Conservation (phyloP, 1,139 yeast genomes). For the Pichia sp. region DNA sequence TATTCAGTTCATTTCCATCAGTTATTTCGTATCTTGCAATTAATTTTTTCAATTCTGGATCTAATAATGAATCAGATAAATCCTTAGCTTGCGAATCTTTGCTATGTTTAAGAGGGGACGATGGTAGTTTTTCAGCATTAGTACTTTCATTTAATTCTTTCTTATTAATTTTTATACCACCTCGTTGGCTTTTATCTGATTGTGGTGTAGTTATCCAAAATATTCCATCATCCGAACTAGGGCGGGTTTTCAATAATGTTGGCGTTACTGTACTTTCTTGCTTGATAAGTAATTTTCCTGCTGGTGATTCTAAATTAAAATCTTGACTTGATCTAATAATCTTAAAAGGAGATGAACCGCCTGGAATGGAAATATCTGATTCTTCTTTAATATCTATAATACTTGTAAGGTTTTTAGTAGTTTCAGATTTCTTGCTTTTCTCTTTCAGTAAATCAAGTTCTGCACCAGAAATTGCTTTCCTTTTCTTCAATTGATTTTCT, state of each 20-base stretch:
- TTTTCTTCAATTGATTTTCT: background rate
- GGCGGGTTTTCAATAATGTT: slow-evolving; percentile 9
- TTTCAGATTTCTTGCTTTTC: background rate
- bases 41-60: slow-evolving; percentile 24
- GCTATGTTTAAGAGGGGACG: slow-evolving; percentile 14
- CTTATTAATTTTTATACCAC: background rate
- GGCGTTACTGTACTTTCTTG: background rate
- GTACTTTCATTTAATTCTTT: background rate
- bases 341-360: slow-evolving; percentile 12
- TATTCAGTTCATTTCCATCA: background rate
- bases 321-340: slow-evolving; percentile 14
- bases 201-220: slow-evolving; percentile 30
- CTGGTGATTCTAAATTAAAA: slow-evolving; percentile 9
- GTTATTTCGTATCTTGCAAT: slow-evolving; percentile 18
- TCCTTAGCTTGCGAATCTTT: slow-evolving; percentile 2
- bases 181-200: slow-evolving; percentile 1
- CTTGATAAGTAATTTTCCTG: background rate
- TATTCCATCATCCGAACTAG: slow-evolving; percentile 30
- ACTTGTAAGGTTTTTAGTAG: slow-evolving; percentile 1
- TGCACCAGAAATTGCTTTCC: slow-evolving; percentile 10
- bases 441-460: slow-evolving; percentile 6
- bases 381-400: slow-evolving; percentile 7
- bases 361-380: slow-evolving; percentile 9
- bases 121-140: slow-evolving; percentile 8
- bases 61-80: slow-evolving; percentile 16